Percentiles rank a stretch among this genome's conserved stretches.
Evolutionary conservation across 2,329 filamentous ascomycete species (phyloP).

Genomic region (Hypoxylon sp.): DNA sequence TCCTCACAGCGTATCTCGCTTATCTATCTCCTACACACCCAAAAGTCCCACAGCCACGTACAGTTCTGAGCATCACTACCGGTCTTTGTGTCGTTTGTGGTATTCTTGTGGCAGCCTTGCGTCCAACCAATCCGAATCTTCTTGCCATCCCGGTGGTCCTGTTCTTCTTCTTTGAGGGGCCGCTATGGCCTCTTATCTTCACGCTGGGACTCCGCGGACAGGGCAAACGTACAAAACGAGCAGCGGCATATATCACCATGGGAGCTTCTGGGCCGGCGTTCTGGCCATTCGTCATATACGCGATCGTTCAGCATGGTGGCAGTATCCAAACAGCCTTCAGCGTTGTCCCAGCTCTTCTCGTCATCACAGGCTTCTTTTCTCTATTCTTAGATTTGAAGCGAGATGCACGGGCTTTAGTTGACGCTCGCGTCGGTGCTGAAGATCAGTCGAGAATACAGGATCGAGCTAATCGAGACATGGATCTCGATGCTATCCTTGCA

Average conservation of each 20-base stretch:
- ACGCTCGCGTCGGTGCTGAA: slow-evolving; percentile 53
- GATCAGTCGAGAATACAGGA: slow-evolving; percentile 52
- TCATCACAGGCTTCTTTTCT: slow-evolving; percentile 61
- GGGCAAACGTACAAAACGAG: slow-evolving; percentile 83
- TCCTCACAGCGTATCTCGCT: slow-evolving; percentile 74
- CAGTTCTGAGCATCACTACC: slow-evolving; percentile 75
- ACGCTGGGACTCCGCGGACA: slow-evolving; percentile 83
- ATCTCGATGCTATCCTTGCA: slow-evolving; percentile 57
- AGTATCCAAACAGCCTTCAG: slow-evolving; percentile 73
- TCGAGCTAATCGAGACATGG: slow-evolving; percentile 58
- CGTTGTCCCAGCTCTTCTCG: slow-evolving; percentile 68
- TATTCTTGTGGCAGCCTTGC: slow-evolving; percentile 61
- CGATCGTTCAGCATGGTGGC: slow-evolving; percentile 70
- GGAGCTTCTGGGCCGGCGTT: slow-evolving; percentile 79
- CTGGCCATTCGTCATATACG: slow-evolving; percentile 81
- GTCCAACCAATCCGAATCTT: slow-evolving; percentile 60
- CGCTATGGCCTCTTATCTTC: slow-evolving; percentile 86
- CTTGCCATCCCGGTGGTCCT: slow-evolving; percentile 73
- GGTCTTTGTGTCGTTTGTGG: slow-evolving; percentile 70
- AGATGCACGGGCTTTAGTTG: slow-evolving; percentile 62
- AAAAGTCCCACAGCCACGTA: slow-evolving; percentile 73
- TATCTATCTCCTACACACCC: slow-evolving; percentile 63
- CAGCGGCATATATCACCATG: slow-evolving; percentile 81
- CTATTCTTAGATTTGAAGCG: slow-evolving; percentile 61
- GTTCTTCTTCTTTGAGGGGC: slow-evolving; percentile 84